These are phyloP conservation scores for Candida stauntonica DNA, from an alignment of 805 yeast genomes.

Conservation along the genomic window DNA sequence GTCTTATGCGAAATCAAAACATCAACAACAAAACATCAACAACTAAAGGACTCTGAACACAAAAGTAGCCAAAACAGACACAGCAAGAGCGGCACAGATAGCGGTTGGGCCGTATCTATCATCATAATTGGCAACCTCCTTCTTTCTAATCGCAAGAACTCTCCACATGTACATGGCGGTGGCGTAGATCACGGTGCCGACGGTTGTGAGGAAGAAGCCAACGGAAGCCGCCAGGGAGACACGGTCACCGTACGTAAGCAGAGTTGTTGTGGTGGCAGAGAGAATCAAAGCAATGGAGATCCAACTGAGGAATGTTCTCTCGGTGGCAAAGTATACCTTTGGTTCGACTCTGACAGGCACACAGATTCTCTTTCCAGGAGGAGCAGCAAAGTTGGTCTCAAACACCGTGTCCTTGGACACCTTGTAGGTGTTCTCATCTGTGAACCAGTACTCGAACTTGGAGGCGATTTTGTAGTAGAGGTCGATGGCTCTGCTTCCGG, in stretches of 20 bases:
- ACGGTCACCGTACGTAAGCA: slow-evolving; percentile 77
- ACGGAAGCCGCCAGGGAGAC: slow-evolving; percentile 76
- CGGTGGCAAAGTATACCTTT: slow-evolving; percentile 97
- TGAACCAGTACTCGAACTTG: slow-evolving; percentile 42
- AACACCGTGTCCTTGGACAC: slow-evolving; percentile 64
- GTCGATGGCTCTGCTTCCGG: slow-evolving; percentile 17
- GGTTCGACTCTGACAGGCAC: slow-evolving; percentile 98
- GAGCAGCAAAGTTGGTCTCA: slow-evolving; percentile 58
- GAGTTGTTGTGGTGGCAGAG: slow-evolving; percentile 83
- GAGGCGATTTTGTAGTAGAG: slow-evolving; percentile 21
- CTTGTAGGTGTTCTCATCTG: slow-evolving; percentile 45
- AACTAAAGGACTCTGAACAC: slow-evolving; percentile 31
- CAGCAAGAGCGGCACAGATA: slow-evolving; percentile 69
- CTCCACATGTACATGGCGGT: slow-evolving; percentile 74
- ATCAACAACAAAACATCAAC: not conserved
- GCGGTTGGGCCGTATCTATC: slow-evolving; percentile 84
- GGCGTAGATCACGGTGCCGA: slow-evolving; percentile 69
- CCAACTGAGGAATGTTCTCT: slow-evolving; percentile 93
- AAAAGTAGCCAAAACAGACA: slow-evolving; percentile 62
- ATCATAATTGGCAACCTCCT: slow-evolving; percentile 79
- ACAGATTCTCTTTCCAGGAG: slow-evolving; percentile 83
- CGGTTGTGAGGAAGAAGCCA: slow-evolving; percentile 80
- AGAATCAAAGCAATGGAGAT: slow-evolving; percentile 82
- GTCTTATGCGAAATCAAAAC: not conserved
- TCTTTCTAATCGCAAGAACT: slow-evolving; percentile 74